Base-by-base conservation (phyloP, 495 filamentous ascomycete genomes). In the Penicillium salamii region DNA sequence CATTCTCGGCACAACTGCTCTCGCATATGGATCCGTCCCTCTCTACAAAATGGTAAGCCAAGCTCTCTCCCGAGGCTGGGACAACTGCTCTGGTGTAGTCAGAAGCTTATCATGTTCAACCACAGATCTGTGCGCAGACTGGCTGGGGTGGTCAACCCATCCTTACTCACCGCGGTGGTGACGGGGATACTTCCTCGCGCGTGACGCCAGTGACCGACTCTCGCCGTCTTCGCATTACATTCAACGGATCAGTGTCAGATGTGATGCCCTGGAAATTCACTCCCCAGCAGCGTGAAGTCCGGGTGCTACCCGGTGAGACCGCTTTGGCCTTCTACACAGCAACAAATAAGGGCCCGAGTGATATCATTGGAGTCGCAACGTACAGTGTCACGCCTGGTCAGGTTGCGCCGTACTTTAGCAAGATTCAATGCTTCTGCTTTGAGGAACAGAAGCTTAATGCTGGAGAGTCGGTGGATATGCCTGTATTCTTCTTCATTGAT, bases 371-470 rank as follows among this genome's bases (percentile, higher is more conserved):
- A 34, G 89, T 99, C 19, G 95, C 95, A 32, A 99, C 95, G 8
- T 99, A 99, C 66, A 90, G 86, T 66, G 95, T 99, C 40, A 96
- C 90, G 9, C 95, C 95, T 7, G 92, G 82, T 11, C 95, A 97
- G 74, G 89, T 95, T 21, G 92, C 95, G 21, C 92, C 89, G 3
- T 99, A 99, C 63, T 99, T 99, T 68, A 90, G 86, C 78, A 99
- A 99, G 79, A 99, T 99, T 43, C 95, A 99, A 71, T 99, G 95
- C 59, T 99, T 99, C 70, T 99, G 95, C 66, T 99, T 99, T 63
- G 95, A 99, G 77, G 91, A 90, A 69, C 86, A 98, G 78, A 82
- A 95, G 54, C 71, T 98, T 42, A 92, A 91, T 66, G 92, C 91
- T 18, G 90, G 92, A 20, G 95, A 99, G 75, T 90, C 90, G 29